Conservation (phyloP, 1,284 basidiomycete species). For the Trichosporon inkin region DNA sequence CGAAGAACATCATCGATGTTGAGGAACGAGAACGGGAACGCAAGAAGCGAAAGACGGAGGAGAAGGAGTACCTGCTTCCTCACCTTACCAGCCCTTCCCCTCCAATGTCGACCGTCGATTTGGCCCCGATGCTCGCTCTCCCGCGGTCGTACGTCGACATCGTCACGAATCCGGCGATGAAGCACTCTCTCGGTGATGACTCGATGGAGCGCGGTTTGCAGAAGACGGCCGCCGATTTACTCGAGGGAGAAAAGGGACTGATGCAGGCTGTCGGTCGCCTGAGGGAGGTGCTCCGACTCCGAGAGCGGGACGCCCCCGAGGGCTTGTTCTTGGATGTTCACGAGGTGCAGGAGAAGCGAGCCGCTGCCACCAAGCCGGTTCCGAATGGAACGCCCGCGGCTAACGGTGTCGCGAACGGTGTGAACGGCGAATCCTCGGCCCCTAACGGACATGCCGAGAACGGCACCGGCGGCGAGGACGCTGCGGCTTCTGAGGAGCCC, state of each 20-base stretch:
- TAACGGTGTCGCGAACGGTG: conserved; percentile 13
- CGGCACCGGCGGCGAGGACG: conserved; percentile 14
- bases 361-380: background rate
- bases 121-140: conserved; percentile 44
- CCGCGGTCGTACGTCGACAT: conserved; percentile 48
- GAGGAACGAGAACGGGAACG: conserved; percentile 22
- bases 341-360: conserved; percentile 6
- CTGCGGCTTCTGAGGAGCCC: conserved; percentile 10
- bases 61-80: conserved; percentile 34
- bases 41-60: conserved; percentile 34
- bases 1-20: conserved; percentile 35
- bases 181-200: conserved; percentile 48
- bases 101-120: conserved; percentile 38
- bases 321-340: conserved; percentile 6
- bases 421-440: conserved; percentile 12
- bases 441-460: conserved; percentile 13
- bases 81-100: conserved; percentile 47
- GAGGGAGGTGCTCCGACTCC: conserved; percentile 39
- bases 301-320: conserved; percentile 36
- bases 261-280: conserved; percentile 46
- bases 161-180: conserved; percentile 44
- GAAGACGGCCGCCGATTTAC: conserved; percentile 46
- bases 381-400: background rate
- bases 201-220: conserved; percentile 48
- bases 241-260: conserved; percentile 50